Evolutionary conservation across 805 yeast genomes (phyloP), one percentile per base, ranked within the genome.

Genomic region (Maudiozyma barnettii): DNA sequence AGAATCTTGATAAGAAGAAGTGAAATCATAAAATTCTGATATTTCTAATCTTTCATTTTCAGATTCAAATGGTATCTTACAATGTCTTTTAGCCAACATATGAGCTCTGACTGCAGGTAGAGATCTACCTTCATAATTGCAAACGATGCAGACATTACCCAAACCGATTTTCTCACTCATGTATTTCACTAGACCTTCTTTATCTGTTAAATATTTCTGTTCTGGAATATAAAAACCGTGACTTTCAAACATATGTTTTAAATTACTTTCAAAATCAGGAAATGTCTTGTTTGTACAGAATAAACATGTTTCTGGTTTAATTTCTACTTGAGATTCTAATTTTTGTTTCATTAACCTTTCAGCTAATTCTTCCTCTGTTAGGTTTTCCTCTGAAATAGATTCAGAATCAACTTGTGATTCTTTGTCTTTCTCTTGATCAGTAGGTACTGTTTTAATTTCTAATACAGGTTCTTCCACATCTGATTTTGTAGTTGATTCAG

Each of bases 151-250:
- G 51, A 90, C 77, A 57, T 89, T 89, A 45, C 99, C 99, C 45
- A 86, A 76, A 19, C 95, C 93, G 49, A 93, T 79, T 66, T 93
- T 93, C 64, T 93, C 98, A 18, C 89, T 83, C 54, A 93, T 69
- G 59, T 93, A 93, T 12, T 67, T 63, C 13, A 93, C 71, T 35
- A 93, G 72, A 0, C 99, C 98, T 35, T 68, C 74, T 52, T 75
- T 74, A 59, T 91, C 86, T 0, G 69, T 73, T 41, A 93, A 72
- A 60, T 77, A 93, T 46, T 75, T 76, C 51, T 71, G 75, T 64
- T 93, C 99, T 1, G 99, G 99, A 19, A 93, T 75, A 53, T 80
- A 90, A 49, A 93, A 76, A 1, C 98, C 98, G 63, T 85, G 96
- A 41, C 63, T 67, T 54, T 73, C 75, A 58, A 74, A 77, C 95